Evolutionary conservation across 306 rosid genomes (phyloP).

Genomic region (Inga leiocalycina): DNA sequence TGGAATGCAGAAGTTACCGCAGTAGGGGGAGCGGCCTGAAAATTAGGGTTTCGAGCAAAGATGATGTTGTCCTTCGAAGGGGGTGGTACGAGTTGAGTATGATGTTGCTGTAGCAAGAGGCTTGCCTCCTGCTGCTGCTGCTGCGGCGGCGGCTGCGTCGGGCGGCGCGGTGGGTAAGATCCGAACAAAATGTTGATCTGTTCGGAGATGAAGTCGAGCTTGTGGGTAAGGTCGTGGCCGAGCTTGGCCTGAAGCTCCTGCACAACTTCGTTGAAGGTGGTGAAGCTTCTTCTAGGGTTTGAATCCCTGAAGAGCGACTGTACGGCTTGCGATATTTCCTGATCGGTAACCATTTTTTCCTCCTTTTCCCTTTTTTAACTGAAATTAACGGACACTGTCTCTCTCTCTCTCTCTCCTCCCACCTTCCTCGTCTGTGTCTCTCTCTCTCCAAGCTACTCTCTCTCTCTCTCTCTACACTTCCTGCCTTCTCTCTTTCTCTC

Average conservation of each 20-base stretch:
- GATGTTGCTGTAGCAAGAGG: constrained; percentile 28
- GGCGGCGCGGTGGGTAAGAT: constrained; percentile 36
- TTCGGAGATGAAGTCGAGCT: constrained; percentile 61
- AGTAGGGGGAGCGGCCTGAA: constrained; percentile 36
- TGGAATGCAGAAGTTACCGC: constrained; percentile 49
- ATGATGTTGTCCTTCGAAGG: constrained; percentile 54
- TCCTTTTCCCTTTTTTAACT: constrained; percentile 14
- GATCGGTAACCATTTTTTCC: constrained; percentile 60
- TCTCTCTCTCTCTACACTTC: constrained; percentile 38
- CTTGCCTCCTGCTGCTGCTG: constrained; percentile 18
- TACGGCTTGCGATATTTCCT: constrained; percentile 69
- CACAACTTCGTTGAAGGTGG: constrained; percentile 62
- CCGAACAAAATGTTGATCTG: constrained; percentile 62
- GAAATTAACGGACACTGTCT: constrained; percentile 43
- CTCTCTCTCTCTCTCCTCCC: background rate
- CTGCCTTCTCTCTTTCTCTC: constrained; percentile 34
- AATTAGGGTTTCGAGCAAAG: constrained; percentile 69
- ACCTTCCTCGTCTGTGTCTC: background rate
- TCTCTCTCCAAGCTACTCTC: constrained; percentile 28
- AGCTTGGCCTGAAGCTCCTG: constrained; percentile 69
- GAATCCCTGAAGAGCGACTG: constrained; percentile 52
- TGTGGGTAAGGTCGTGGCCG: constrained; percentile 66
- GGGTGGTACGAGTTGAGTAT: constrained; percentile 11
- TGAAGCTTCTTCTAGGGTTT: constrained; percentile 46
- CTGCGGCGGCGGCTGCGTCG: background rate